phyloP scores from a whole-genome alignment of 2,329 filamentous ascomycete genomes.

The Cytospora leucostoma region DNA sequence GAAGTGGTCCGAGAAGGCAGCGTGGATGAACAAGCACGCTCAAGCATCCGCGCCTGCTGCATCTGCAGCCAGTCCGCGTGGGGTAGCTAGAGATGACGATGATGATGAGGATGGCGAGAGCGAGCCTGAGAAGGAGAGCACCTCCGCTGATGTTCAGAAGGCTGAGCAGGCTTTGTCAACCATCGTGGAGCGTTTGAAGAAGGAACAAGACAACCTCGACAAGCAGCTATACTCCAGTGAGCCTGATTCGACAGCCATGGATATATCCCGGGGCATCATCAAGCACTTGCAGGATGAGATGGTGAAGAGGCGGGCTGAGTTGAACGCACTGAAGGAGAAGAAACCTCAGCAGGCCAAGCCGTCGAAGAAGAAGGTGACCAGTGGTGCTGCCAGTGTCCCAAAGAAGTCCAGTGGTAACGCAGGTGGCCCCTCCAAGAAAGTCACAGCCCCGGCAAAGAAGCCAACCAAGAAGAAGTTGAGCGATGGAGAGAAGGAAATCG shows the following conservation, averaged over 20 bases:
- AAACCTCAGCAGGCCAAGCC: slow-evolving; percentile 55
- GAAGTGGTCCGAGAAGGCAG: slow-evolving; percentile 76
- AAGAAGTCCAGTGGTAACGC: slow-evolving; percentile 47
- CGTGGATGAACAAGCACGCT: slow-evolving; percentile 77
- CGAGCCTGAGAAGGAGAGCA: slow-evolving; percentile 56
- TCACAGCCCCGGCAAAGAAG: slow-evolving; percentile 38
- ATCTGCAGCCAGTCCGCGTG: slow-evolving; percentile 62
- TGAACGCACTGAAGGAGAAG: slow-evolving; percentile 57
- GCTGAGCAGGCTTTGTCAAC: slow-evolving; percentile 44
- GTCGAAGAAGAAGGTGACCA: slow-evolving; percentile 53
- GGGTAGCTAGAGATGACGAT: slow-evolving; percentile 68
- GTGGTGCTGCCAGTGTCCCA: slow-evolving; percentile 30
- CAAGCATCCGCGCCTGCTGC: slow-evolving; percentile 42
- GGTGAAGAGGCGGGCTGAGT: slow-evolving; percentile 68
- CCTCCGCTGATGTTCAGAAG: slow-evolving; percentile 40
- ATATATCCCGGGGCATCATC: slow-evolving; percentile 63
- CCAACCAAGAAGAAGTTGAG: slow-evolving; percentile 64
- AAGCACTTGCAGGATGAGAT: slow-evolving; percentile 70
- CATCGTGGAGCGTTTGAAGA: slow-evolving; percentile 55
- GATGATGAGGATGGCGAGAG: slow-evolving; percentile 73
- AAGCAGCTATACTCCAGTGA: slow-evolving; percentile 52
- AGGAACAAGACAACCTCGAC: slow-evolving; percentile 61
- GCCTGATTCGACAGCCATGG: slow-evolving; percentile 54
- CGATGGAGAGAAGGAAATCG: slow-evolving; percentile 84
- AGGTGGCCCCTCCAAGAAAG: slow-evolving; percentile 39